Percentiles rank a stretch among this genome's conserved stretches.
phyloP scores from a whole-genome alignment of 164 flowering plant species.

The Aristolochia contorta region DNA sequence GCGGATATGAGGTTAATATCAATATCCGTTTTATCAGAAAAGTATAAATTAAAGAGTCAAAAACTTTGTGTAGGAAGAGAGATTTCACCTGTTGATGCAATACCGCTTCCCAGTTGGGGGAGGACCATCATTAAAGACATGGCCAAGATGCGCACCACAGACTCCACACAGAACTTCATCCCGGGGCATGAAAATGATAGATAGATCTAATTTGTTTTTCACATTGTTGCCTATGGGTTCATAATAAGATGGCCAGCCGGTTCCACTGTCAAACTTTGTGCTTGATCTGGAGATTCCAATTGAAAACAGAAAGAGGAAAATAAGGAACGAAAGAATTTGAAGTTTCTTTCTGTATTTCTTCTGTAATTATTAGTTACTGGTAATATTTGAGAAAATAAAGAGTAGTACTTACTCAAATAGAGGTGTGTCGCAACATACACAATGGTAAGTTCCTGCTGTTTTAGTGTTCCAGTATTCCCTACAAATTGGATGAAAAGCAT shows the following conservation, averaged over 20 bases:
- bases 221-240: constrained; percentile 70
- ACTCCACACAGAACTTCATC: constrained; percentile 71
- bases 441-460: constrained; percentile 68
- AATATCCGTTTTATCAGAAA: too few species aligned
- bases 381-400: too few species aligned
- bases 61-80: neutral
- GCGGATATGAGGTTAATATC: neutral
- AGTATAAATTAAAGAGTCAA: neutral
- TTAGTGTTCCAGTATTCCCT: constrained; percentile 84
- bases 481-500: constrained; percentile 5
- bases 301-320: neutral
- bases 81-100: constrained; percentile 72
- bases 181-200: constrained; percentile 90
- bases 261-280: constrained; percentile 92
- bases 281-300: constrained; percentile 42
- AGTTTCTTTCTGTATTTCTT: neutral
- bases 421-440: constrained; percentile 86
- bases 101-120: constrained; percentile 86
- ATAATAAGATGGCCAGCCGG: constrained; percentile 96
- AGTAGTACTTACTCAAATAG: constrained; percentile 59
- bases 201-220: constrained; percentile 69
- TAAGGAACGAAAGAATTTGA: neutral
- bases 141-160: constrained; percentile 90
- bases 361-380: too few species aligned
- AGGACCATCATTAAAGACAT: constrained; percentile 89